Conservation (phyloP, 768 basidiomycete species). For the Trametes gibbosa region DNA sequence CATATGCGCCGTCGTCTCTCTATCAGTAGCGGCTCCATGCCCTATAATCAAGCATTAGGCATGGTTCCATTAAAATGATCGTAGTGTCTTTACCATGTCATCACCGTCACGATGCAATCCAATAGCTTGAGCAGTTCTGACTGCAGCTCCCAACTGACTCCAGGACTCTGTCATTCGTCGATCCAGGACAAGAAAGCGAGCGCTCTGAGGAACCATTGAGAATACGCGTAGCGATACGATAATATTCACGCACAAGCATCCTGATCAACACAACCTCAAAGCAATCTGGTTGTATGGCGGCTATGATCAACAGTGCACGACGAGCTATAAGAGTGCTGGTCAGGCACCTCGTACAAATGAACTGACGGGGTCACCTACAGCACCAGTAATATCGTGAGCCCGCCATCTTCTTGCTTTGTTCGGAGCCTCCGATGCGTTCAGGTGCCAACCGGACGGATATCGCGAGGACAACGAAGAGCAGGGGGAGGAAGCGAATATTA, state of each 20-base stretch:
- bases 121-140: slow-evolving; percentile 90
- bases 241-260: slow-evolving; percentile 54
- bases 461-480: slow-evolving; percentile 92
- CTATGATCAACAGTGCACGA: slow-evolving; percentile 83
- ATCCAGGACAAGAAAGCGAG: slow-evolving; percentile 69
- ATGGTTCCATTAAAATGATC: not conserved
- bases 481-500: slow-evolving; percentile 81
- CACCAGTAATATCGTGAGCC: slow-evolving; percentile 95
- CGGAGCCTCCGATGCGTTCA: slow-evolving; percentile 79
- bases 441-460: slow-evolving; percentile 85
- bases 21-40: slow-evolving; percentile 69
- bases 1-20: slow-evolving; percentile 92
- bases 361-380: slow-evolving; percentile 51
- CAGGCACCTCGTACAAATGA: not conserved
- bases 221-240: not conserved
- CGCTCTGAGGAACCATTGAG: slow-evolving; percentile 43
- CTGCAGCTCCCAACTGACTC: slow-evolving; percentile 92
- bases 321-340: slow-evolving; percentile 53
- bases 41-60: slow-evolving; percentile 37
- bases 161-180: slow-evolving; percentile 92
- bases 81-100: slow-evolving; percentile 55
- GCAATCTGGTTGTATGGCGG: slow-evolving; percentile 91
- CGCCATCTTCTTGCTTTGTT: slow-evolving; percentile 69
- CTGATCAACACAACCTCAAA: slow-evolving; percentile 90
- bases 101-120: slow-evolving; percentile 89